Evolutionary conservation across 805 yeast genomes (phyloP), one percentile per base, ranked within the genome.

Genomic region (Metschnikowia anglica): DNA sequence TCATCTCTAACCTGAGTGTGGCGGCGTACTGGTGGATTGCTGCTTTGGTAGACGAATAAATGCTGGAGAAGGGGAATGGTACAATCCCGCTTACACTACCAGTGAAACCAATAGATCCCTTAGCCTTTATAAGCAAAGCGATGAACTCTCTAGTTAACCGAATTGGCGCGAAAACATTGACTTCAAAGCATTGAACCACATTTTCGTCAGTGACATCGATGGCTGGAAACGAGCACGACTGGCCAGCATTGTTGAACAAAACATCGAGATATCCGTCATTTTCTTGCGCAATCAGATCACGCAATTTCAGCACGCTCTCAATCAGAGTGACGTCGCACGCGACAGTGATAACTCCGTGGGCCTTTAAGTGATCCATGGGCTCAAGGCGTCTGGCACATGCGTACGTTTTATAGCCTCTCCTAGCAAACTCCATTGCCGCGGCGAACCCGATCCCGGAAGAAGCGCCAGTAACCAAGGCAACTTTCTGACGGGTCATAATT

Each of bases 221-320:
- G 0, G 85, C 87, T 0, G 93, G 87, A 39, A 80, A 70, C 0
- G 86, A 77, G 54, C 90, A 85, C 16, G 88, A 74, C 52, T 77
- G 82, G 13, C 90, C 90, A 1, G 95, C 95, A 59, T 85, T 86
- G 61, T 86, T 85, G 65, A 72, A 84, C 40, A 85, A 61, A 8
- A 82, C 52, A 53, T 85, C 88, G 43, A 84, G 59, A 37, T 71
- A 68, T 1, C 74, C 76, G 27, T 73, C 77, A 8, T 73, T 68
- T 29, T 73, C 68, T 2, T 54, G 49, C 0, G 52, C 44, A n/a
- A 83, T 67, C 19, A 63, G 62, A 13, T 70, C 54, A 42, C 72
- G 74, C 21, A 80, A 70, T 12, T 63, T 49, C 5, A 51, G 17
- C 31, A 83, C 77, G 23, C 79, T 76, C 26, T 73, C 76, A 1